Percentiles rank a stretch among this genome's conserved stretches.
These are phyloP conservation scores for Pyrrhoderma noxium DNA, from an alignment of 1,284 basidiomycete genomes.

Conservation along the genomic window DNA sequence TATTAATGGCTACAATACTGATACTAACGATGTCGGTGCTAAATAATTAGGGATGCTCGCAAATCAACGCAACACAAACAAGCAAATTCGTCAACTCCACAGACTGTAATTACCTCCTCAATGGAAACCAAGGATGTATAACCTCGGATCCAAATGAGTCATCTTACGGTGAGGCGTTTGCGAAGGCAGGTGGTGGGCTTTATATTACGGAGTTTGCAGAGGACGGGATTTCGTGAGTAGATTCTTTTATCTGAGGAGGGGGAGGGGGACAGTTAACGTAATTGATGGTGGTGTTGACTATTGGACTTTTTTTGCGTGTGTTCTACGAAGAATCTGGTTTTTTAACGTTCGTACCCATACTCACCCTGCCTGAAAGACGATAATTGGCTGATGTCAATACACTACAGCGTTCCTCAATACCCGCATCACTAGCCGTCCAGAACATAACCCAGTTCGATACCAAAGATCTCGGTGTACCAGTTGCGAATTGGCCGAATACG, in stretches of 20 bases:
- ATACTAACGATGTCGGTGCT: too few relatives aligned
- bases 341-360: constrained; percentile 48
- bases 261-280: too few relatives aligned
- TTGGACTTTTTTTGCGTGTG: background rate
- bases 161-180: constrained; percentile 62
- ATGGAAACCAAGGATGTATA: constrained; percentile 57
- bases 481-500: constrained; percentile 57
- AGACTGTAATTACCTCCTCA: constrained; percentile 49
- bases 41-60: constrained; percentile 41
- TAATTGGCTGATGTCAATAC: constrained; percentile 1
- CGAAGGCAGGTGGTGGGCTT: constrained; percentile 57
- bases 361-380: too few relatives aligned
- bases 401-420: constrained; percentile 47
- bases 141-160: constrained; percentile 43
- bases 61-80: constrained; percentile 41
- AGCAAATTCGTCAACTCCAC: constrained; percentile 50
- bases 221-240: constrained; percentile 52
- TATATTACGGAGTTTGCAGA: constrained; percentile 66
- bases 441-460: constrained; percentile 56
- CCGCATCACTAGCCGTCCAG: constrained; percentile 40
- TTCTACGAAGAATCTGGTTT: constrained; percentile 57
- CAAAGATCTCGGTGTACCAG: constrained; percentile 54
- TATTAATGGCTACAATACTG: too few relatives aligned
- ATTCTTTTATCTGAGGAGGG: too few relatives aligned
- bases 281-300: too few relatives aligned